These are phyloP conservation scores for Hemileia vastatrix DNA, from an alignment of 1,284 basidiomycete genomes.

Conservation along the genomic window DNA sequence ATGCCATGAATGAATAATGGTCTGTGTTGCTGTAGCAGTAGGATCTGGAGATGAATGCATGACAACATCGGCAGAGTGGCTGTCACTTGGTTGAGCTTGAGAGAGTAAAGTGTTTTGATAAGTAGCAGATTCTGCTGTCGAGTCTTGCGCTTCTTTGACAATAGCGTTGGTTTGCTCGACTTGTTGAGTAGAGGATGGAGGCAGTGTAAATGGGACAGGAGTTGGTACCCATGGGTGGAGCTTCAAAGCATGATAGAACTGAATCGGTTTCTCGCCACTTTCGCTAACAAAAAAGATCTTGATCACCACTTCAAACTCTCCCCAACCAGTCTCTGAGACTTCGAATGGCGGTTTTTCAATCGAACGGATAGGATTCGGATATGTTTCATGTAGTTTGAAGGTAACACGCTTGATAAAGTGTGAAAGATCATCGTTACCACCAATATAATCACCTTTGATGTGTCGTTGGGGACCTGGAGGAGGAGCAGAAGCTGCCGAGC, in stretches of 20 bases:
- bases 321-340: conserved; percentile 96
- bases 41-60: not conserved
- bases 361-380: conserved; percentile 76
- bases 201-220: conserved; percentile 46
- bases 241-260: conserved; percentile 84
- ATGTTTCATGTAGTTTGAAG: conserved; percentile 97
- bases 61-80: not conserved
- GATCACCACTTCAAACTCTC: conserved; percentile 95
- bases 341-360: conserved; percentile 88
- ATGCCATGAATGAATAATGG: conserved; percentile 88
- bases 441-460: conserved; percentile 42
- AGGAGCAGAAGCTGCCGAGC: conserved; percentile 50
- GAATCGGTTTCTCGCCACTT: conserved; percentile 79
- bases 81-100: conserved; percentile 20
- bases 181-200: conserved; percentile 50
- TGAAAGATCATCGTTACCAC: conserved; percentile 73
- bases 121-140: conserved; percentile 8
- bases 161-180: conserved; percentile 57
- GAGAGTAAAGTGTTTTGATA: conserved; percentile 9
- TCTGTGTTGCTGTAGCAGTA: conserved; percentile 26
- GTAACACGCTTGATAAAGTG: conserved; percentile 87
- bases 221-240: conserved; percentile 74
- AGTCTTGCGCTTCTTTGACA: conserved; percentile 45
- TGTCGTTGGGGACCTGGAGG: conserved; percentile 42
- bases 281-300: conserved; percentile 86